Evolutionary conservation across 495 filamentous ascomycete genomes (phyloP).

Genomic region (Aspergillus bridgeri): DNA sequence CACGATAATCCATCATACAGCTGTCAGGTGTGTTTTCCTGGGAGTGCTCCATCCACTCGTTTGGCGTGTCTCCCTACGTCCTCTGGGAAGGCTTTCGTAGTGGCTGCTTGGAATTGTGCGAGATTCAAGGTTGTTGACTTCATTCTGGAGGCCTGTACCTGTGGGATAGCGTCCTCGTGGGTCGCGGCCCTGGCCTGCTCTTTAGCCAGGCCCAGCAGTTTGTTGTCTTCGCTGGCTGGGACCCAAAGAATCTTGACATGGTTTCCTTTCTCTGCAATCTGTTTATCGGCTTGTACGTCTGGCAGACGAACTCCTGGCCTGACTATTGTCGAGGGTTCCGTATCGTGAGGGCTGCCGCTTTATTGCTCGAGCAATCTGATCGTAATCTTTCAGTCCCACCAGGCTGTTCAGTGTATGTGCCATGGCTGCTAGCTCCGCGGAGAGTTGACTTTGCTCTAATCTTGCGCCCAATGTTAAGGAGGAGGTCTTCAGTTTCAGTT

Average conservation of each 20-base stretch:
- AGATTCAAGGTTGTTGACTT: too few species aligned
- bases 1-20: too few species aligned
- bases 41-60: conserved; percentile 27
- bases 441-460: too few species aligned
- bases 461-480: too few species aligned
- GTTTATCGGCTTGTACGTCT: conserved; percentile 18
- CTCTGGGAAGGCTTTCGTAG: conserved; percentile 14
- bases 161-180: conserved; percentile 12
- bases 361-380: too few species aligned
- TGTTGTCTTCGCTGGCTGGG: conserved; percentile 14
- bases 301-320: conserved; percentile 17
- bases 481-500: too few species aligned
- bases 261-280: conserved; percentile 20
- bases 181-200: conserved; percentile 20
- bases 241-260: too few species aligned
- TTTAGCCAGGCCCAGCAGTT: conserved; percentile 24
- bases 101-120: conserved; percentile 16
- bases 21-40: too few species aligned
- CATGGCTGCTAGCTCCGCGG: too few species aligned
- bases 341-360: conserved; percentile 19
- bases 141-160: conserved; percentile 9
- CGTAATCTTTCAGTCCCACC: too few species aligned
- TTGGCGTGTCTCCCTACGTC: conserved; percentile 25
- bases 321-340: too few species aligned
- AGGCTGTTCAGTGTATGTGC: too few species aligned